A percentile compares a stretch with the other conserved stretches of the same genome.
phyloP scores from a whole-genome alignment of 495 filamentous ascomycete species.

The Hypoxylon crocopeplum region DNA sequence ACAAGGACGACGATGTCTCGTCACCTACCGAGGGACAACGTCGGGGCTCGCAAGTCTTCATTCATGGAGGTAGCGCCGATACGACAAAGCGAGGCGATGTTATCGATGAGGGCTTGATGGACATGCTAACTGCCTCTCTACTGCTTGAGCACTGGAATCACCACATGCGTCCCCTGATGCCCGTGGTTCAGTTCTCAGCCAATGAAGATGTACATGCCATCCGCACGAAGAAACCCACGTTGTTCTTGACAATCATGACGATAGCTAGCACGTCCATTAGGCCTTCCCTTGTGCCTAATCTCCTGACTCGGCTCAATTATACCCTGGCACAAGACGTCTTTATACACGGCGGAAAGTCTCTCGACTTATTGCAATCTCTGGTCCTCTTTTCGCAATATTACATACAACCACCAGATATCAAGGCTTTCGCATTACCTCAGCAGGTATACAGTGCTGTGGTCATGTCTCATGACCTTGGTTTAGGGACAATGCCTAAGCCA shows the following conservation, averaged over 20 bases:
- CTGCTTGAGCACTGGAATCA: conserved; percentile 26
- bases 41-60: not conserved
- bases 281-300: conserved; percentile 13
- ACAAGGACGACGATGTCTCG: not conserved
- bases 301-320: conserved; percentile 23
- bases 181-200: conserved; percentile 15
- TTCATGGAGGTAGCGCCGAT: not conserved
- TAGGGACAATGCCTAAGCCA: not conserved
- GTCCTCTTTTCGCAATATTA: conserved; percentile 34
- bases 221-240: conserved; percentile 19
- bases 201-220: conserved; percentile 13
- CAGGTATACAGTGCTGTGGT: conserved; percentile 30
- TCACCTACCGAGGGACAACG: not conserved
- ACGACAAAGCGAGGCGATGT: conserved; percentile 1
- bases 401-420: conserved; percentile 25
- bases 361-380: conserved; percentile 28
- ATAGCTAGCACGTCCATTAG: conserved; percentile 22
- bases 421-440: conserved; percentile 27
- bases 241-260: conserved; percentile 31
- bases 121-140: conserved; percentile 11
- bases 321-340: conserved; percentile 30
- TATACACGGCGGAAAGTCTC: conserved; percentile 25
- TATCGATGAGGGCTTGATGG: conserved; percentile 16
- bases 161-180: conserved; percentile 31
- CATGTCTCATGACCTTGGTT: conserved; percentile 31